phyloP scores from a whole-genome alignment of 768 basidiomycete species.

The Leccinellum rugosiceps region DNA sequence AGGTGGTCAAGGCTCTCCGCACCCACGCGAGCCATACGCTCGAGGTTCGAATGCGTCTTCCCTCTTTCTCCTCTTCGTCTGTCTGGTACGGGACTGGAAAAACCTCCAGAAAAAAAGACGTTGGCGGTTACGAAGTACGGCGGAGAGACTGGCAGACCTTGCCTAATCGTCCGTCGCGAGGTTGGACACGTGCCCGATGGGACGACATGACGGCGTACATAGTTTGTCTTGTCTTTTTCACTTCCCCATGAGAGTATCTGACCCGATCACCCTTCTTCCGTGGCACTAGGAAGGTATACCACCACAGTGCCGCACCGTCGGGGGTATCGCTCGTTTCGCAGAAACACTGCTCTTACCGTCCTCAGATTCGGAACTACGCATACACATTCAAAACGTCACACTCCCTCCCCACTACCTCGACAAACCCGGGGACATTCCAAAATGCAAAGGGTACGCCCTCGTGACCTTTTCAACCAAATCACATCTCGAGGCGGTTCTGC shows the following conservation, averaged over 20 bases:
- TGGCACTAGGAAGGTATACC: constrained; percentile 68
- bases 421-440: constrained; percentile 48
- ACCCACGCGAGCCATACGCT: constrained; percentile 41
- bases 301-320: constrained; percentile 44
- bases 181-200: constrained; percentile 50
- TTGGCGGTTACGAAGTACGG: constrained; percentile 65
- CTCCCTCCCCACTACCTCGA: constrained; percentile 67
- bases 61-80: constrained; percentile 33
- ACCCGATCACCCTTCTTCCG: not conserved
- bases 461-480: constrained; percentile 46
- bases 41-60: constrained; percentile 61
- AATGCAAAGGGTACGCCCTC: constrained; percentile 75
- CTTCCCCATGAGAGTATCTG: not conserved
- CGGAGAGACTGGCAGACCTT: constrained; percentile 42
- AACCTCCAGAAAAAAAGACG: constrained; percentile 29
- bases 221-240: constrained; percentile 34
- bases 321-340: constrained; percentile 48
- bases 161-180: constrained; percentile 19
- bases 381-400: constrained; percentile 48
- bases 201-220: constrained; percentile 63
- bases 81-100: constrained; percentile 35
- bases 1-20: constrained; percentile 60
- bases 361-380: not conserved
- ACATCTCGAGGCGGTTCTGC: constrained; percentile 42
- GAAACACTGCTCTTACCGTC: constrained; percentile 31